Percentiles rank a stretch among this genome's conserved stretches.
Evolutionary conservation across 2,329 filamentous ascomycete species (phyloP).

Genomic region (Microcyclosporella mali): DNA sequence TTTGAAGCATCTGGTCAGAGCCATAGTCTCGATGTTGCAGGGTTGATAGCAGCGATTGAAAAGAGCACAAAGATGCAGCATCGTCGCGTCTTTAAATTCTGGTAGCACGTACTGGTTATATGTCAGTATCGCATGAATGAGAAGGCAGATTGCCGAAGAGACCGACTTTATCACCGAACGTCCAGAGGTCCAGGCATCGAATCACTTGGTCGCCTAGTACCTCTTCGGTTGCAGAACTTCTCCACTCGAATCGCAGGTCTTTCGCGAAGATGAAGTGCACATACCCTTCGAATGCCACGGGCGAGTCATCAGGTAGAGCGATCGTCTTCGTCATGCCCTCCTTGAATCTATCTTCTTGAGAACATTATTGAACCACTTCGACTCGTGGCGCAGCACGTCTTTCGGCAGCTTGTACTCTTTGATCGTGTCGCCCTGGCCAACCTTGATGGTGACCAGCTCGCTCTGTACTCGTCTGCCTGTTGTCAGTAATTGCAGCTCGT

Average conservation of each 20-base stretch:
- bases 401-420: neutral
- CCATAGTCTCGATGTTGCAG: too few species aligned
- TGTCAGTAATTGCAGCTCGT: neutral
- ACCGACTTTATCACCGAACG: slow-evolving; percentile 2
- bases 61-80: neutral
- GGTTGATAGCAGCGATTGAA: neutral
- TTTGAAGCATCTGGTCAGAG: too few species aligned
- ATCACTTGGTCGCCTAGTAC: neutral
- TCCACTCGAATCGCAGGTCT: too few species aligned
- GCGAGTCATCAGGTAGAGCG: neutral
- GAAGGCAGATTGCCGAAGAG: too few species aligned
- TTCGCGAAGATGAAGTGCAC: too few species aligned
- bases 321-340: neutral
- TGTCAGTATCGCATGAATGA: too few species aligned
- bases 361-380: slow-evolving; percentile 1
- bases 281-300: neutral
- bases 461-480: neutral
- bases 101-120: neutral
- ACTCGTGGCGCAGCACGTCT: neutral
- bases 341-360: neutral
- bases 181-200: neutral
- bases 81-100: neutral
- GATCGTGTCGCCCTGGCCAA: neutral
- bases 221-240: neutral
- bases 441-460: neutral